Evolutionary conservation across 2,329 filamentous ascomycete genomes (phyloP).

Genomic region (Bipolaris zeicola): DNA sequence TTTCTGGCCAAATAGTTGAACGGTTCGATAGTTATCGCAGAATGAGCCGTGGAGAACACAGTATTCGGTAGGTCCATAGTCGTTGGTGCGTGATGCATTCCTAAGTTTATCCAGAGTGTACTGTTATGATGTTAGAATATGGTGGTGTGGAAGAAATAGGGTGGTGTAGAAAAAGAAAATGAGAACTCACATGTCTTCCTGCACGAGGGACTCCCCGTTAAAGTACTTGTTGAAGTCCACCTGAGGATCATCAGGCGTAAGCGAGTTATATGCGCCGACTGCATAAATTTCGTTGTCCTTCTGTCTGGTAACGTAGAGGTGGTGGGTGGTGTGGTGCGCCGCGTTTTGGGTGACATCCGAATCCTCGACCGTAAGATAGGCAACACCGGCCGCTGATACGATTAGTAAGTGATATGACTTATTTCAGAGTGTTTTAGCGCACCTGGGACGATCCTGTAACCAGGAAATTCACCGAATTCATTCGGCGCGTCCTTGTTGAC

Average conservation of each 20-base stretch:
- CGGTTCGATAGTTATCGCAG: background rate
- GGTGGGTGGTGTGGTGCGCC: background rate
- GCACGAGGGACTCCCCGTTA: background rate
- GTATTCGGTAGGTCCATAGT: background rate
- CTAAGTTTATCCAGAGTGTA: background rate
- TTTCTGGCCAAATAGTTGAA: background rate
- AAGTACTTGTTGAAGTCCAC: background rate
- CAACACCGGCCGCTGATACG: background rate
- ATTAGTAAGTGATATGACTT: background rate
- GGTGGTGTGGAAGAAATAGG: background rate
- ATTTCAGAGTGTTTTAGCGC: background rate
- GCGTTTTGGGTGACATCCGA: background rate
- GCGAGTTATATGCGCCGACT: background rate
- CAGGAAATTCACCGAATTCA: background rate
- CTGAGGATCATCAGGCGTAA: background rate
- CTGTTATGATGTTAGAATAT: background rate
- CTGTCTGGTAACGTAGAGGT: background rate
- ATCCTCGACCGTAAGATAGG: background rate
- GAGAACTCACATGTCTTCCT: background rate
- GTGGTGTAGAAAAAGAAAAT: no score
- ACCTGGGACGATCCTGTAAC: background rate
- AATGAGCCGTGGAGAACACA: background rate
- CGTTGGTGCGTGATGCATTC: background rate
- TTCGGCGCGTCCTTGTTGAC: background rate
- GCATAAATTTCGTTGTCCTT: slow-evolving; percentile 1